Conservation (phyloP, 768 basidiomycete species). For the Mycena haematopus region DNA sequence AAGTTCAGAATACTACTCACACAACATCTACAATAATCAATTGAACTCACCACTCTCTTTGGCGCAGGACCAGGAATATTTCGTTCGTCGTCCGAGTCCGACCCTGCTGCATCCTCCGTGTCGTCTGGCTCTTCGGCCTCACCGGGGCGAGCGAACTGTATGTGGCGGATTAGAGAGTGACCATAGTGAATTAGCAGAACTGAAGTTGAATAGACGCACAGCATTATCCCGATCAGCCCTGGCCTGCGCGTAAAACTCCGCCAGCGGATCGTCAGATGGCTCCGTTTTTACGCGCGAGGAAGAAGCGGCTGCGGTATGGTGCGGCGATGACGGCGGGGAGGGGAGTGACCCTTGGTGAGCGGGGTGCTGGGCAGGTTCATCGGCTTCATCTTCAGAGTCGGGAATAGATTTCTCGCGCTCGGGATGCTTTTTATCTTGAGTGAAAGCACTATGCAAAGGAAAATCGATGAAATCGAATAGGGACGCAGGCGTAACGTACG, state of each 20-base stretch:
- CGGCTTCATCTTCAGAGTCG: conserved; percentile 34
- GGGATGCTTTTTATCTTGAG: conserved; percentile 39
- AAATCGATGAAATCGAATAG: conserved; percentile 5
- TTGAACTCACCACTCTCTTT: conserved; percentile 39
- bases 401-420: conserved; percentile 8
- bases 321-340: conserved; percentile 23
- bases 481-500: conserved; percentile 42
- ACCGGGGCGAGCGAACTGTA: conserved; percentile 43
- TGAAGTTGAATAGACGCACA: conserved; percentile 41
- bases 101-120: conserved; percentile 30
- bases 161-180: background rate
- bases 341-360: conserved; percentile 24
- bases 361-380: conserved; percentile 20
- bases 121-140: conserved; percentile 44
- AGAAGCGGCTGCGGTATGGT: background rate
- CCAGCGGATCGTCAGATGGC: conserved; percentile 57
- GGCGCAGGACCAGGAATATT: conserved; percentile 33
- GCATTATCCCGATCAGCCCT: conserved; percentile 51
- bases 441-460: conserved; percentile 41
- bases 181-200: background rate
- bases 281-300: conserved; percentile 23
- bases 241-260: conserved; percentile 68
- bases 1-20: conserved; percentile 2
- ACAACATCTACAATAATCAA: background rate
- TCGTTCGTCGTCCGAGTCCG: conserved; percentile 31